Conservation (phyloP, 768 basidiomycete genomes). For the Podaxis sp. region DNA sequence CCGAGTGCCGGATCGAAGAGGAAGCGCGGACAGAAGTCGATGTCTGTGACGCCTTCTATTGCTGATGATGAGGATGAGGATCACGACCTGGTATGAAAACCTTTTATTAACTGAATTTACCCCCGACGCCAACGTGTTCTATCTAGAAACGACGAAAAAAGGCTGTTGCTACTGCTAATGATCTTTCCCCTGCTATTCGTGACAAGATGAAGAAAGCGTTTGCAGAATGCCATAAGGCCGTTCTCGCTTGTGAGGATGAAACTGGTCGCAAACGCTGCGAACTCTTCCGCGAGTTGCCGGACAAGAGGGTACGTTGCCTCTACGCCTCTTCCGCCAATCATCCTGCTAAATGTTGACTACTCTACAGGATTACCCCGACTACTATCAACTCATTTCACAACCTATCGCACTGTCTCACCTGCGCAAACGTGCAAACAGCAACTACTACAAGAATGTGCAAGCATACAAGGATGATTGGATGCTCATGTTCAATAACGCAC, state of each 20-base stretch:
- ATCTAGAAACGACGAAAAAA: conserved; percentile 84
- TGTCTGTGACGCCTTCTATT: conserved; percentile 73
- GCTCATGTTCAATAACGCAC: conserved; percentile 92
- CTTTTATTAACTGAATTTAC: background rate
- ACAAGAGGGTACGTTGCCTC: conserved; percentile 50
- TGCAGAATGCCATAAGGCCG: conserved; percentile 69
- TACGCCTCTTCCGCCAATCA: background rate
- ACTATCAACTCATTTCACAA: conserved; percentile 81
- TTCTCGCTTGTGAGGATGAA: conserved; percentile 65
- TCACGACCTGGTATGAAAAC: conserved; percentile 52
- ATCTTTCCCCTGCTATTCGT: conserved; percentile 52
- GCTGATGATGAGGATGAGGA: conserved; percentile 81
- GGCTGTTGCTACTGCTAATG: conserved; percentile 27
- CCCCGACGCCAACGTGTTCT: background rate
- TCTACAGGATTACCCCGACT: conserved; percentile 81
- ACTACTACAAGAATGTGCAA: conserved; percentile 69
- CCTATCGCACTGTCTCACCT: conserved; percentile 89
- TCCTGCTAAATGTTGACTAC: conserved; percentile 14
- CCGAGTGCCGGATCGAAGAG: conserved; percentile 56
- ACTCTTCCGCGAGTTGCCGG: conserved; percentile 84
- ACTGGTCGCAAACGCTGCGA: conserved; percentile 79
- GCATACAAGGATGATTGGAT: conserved; percentile 77
- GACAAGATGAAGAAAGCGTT: conserved; percentile 85
- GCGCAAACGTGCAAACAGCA: conserved; percentile 65
- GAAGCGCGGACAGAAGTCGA: conserved; percentile 69